Percentiles rank a stretch among this genome's conserved stretches.
Evolutionary conservation across 2,329 filamentous ascomycete genomes (phyloP).

Genomic region (Teratosphaeriaceae sp.): DNA sequence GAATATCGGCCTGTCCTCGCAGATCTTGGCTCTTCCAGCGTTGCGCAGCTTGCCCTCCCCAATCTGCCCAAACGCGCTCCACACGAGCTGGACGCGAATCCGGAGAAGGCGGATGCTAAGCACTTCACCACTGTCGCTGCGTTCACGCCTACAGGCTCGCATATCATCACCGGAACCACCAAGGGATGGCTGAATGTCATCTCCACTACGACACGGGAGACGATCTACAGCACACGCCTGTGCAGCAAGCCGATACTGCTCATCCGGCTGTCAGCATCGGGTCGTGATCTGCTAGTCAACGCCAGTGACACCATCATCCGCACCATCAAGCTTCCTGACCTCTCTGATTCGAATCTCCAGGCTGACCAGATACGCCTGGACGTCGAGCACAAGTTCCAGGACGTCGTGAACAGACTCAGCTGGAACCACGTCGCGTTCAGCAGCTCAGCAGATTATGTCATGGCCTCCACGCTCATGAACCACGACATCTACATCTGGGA

Average conservation of each 20-base stretch:
- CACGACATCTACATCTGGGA: slow-evolving; percentile 99
- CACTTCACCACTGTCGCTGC: slow-evolving; percentile 90
- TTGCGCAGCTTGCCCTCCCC: slow-evolving; percentile 66
- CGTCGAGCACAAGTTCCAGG: slow-evolving; percentile 96
- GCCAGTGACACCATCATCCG: slow-evolving; percentile 92
- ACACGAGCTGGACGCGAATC: slow-evolving; percentile 62
- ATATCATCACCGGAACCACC: slow-evolving; percentile 87
- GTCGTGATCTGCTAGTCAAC: slow-evolving; percentile 83
- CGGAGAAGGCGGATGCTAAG: slow-evolving; percentile 89
- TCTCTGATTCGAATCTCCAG: slow-evolving; percentile 57
- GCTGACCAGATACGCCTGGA: slow-evolving; percentile 81
- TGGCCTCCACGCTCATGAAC: slow-evolving; percentile 95
- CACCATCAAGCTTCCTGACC: slow-evolving; percentile 81
- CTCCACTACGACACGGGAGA: slow-evolving; percentile 69
- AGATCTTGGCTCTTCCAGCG: slow-evolving; percentile 44
- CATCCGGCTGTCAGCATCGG: slow-evolving; percentile 75
- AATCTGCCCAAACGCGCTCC: slow-evolving; percentile 73
- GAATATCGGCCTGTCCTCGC: slow-evolving; percentile 89
- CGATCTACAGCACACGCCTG: slow-evolving; percentile 84
- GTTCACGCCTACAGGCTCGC: slow-evolving; percentile 76
- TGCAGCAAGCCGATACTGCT: slow-evolving; percentile 84
- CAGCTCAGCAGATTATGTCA: slow-evolving; percentile 89
- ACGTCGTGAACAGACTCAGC: slow-evolving; percentile 86
- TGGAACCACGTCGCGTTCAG: slow-evolving; percentile 99
- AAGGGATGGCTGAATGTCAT: slow-evolving; percentile 97